Base-by-base conservation (phyloP, 306 rosid genomes). In the Nissolia schottii region DNA sequence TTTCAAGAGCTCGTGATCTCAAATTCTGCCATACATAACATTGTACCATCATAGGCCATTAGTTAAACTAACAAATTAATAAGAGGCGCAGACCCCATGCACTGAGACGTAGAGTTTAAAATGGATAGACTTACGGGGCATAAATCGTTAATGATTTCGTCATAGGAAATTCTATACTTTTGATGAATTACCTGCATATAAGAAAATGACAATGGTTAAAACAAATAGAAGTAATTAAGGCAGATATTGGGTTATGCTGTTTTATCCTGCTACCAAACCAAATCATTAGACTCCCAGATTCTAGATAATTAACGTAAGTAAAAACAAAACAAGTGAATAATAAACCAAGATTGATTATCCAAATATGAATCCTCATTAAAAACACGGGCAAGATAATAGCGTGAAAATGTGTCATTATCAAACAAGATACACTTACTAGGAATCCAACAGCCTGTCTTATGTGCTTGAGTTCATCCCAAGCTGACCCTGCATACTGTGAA, bases 401-500 rank as follows among this genome's bases (percentile, higher is more conserved):
- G 6, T 29, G 6, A 37, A 20, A 58, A 16, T 13, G 22, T 3
- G 67, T 31, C 22, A 43, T 53, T 35, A 64, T 9, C 32, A 78
- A 80, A 55, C 23, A 55, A 16, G 16, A 55, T 19, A 58, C 28
- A 37, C 87, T 40, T 87, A 91, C 97, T 91, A 89, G 80, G 85
- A 91, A 91, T 25, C 97, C 97, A 79, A 91, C 97, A 60, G 96
- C 89, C 82, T 91, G 97, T 81, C 97, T 85, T 55, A 87, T 88
- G 83, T 91, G 97, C 78, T 84, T 91, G 27, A 91, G 96, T 61
- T 91, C 97, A 84, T 91, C 97, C 97, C 97, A 91, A 24, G 91
- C 87, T 62, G 87, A 73, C 50, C 96, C 96, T 5, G 97, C 97
- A 82, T 87, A 91, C 96, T 91, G 87, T 74, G 75, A 68, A 61